Conservation (phyloP, 1,284 basidiomycete species). For the Heterobasidion occidentale region DNA sequence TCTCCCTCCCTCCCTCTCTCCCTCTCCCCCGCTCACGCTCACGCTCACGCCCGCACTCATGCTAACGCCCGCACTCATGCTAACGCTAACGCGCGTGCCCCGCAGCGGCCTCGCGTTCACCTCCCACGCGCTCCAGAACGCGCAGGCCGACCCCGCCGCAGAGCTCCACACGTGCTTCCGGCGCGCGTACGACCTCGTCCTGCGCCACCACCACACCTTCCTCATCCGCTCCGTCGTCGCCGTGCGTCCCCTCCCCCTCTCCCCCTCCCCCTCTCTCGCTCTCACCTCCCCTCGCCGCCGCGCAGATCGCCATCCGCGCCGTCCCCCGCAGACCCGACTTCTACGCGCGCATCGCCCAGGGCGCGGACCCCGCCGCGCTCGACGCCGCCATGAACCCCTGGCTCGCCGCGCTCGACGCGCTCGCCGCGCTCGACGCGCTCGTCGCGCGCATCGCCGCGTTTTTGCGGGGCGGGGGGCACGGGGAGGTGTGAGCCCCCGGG, state of each 20-base stretch:
- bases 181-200: slow-evolving; percentile 77
- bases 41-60: neutral
- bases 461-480: slow-evolving; percentile 59
- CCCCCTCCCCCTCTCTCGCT: neutral
- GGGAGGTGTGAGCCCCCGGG: slow-evolving; percentile 43
- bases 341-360: slow-evolving; percentile 78
- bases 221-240: slow-evolving; percentile 77
- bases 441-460: slow-evolving; percentile 62
- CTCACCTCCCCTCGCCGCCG: neutral
- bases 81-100: neutral
- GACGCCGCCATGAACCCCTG: too few species aligned
- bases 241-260: slow-evolving; percentile 60
- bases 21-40: slow-evolving; percentile 30
- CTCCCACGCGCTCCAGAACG: slow-evolving; percentile 71
- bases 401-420: slow-evolving; percentile 70
- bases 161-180: slow-evolving; percentile 84
- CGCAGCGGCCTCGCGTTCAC: slow-evolving; percentile 80
- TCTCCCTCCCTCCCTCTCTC: slow-evolving; percentile 1
- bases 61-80: too few species aligned
- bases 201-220: slow-evolving; percentile 82
- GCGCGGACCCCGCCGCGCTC: slow-evolving; percentile 70
- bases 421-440: slow-evolving; percentile 68
- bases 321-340: slow-evolving; percentile 87
- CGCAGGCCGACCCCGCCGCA: slow-evolving; percentile 58
- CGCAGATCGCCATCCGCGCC: slow-evolving; percentile 86